These are phyloP conservation scores for Boletus reticuloceps DNA, from an alignment of 768 basidiomycete genomes.

Conservation along the genomic window DNA sequence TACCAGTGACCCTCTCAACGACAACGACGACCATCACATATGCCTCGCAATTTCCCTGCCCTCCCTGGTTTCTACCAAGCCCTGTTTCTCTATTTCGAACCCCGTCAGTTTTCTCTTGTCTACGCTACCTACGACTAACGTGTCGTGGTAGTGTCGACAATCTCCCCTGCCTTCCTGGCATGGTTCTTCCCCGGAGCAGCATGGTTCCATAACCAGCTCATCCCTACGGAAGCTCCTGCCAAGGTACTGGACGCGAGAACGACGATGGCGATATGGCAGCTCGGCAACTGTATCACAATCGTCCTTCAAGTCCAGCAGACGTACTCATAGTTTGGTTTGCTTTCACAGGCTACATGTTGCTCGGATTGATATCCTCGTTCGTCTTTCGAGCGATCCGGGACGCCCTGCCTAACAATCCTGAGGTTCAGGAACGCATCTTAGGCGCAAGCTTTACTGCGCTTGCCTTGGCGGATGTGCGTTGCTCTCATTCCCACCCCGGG, in stretches of 20 bases:
- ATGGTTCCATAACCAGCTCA: slow-evolving; percentile 67
- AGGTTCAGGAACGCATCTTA: slow-evolving; percentile 65
- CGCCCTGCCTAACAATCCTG: slow-evolving; percentile 51
- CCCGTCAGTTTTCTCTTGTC: slow-evolving; percentile 38
- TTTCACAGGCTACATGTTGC: slow-evolving; percentile 53
- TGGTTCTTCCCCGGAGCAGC: slow-evolving; percentile 58
- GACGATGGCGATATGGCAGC: slow-evolving; percentile 63
- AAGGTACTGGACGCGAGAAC: slow-evolving; percentile 46
- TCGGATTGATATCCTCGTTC: slow-evolving; percentile 62
- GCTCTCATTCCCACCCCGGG: not conserved
- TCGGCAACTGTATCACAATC: slow-evolving; percentile 55
- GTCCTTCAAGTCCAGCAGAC: not conserved
- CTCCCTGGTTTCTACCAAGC: slow-evolving; percentile 61
- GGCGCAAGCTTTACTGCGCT: slow-evolving; percentile 62
- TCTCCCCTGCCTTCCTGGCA: slow-evolving; percentile 44
- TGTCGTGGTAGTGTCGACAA: slow-evolving; percentile 42
- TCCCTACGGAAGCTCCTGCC: slow-evolving; percentile 40
- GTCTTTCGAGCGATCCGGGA: slow-evolving; percentile 69
- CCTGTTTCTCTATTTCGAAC: slow-evolving; percentile 66
- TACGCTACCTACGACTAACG: slow-evolving; percentile 14
- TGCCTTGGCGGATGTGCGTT: slow-evolving; percentile 67
- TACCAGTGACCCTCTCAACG: not conserved
- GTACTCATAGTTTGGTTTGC: not conserved
- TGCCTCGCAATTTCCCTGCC: slow-evolving; percentile 45
- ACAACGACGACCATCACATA: slow-evolving; percentile 3